Conservation (phyloP, 108 stramenopile genomes). For the Cyclostephanos tholiformis region DNA sequence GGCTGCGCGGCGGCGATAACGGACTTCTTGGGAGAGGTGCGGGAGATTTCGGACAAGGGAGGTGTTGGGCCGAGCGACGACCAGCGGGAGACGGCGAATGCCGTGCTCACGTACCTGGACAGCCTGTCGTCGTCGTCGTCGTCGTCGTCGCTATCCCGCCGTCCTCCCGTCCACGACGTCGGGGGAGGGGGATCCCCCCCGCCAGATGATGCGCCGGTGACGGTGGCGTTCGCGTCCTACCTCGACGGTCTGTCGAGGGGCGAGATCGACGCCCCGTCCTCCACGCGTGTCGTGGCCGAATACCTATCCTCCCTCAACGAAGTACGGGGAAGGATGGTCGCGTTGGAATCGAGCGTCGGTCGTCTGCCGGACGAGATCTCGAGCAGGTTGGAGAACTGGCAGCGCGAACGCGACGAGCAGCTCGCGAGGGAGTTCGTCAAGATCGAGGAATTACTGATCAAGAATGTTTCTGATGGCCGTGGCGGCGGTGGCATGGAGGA, state of each 20-base stretch:
- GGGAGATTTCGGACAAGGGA: neutral
- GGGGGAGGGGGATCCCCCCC: neutral
- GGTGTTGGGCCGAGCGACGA: slow-evolving; percentile 1
- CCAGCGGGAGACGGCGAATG: slow-evolving; percentile 26
- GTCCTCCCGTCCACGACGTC: neutral
- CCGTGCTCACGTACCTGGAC: slow-evolving; percentile 32
- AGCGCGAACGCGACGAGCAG: slow-evolving; percentile 15
- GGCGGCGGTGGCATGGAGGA: neutral
- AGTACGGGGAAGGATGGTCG: slow-evolving; percentile 16
- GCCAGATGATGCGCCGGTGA: slow-evolving; percentile 1
- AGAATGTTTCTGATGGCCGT: neutral
- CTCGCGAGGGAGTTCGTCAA: slow-evolving; percentile 24
- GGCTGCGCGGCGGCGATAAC: slow-evolving; percentile 40
- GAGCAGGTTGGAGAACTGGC: slow-evolving; percentile 19
- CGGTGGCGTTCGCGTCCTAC: slow-evolving; percentile 40
- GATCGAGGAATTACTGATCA: slow-evolving; percentile 25
- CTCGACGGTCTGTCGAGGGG: slow-evolving; percentile 34
- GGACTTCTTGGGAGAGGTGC: slow-evolving; percentile 27
- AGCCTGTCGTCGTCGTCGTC: slow-evolving; percentile 20
- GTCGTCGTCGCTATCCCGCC: neutral
- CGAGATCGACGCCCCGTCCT: slow-evolving; percentile 31
- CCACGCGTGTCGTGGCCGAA: slow-evolving; percentile 25
- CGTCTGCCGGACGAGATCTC: slow-evolving; percentile 13
- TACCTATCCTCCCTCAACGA: slow-evolving; percentile 31
- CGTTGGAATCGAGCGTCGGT: slow-evolving; percentile 27